Conservation (phyloP, 768 basidiomycete genomes). For the Tylopilus plumbeoviolaceoides region DNA sequence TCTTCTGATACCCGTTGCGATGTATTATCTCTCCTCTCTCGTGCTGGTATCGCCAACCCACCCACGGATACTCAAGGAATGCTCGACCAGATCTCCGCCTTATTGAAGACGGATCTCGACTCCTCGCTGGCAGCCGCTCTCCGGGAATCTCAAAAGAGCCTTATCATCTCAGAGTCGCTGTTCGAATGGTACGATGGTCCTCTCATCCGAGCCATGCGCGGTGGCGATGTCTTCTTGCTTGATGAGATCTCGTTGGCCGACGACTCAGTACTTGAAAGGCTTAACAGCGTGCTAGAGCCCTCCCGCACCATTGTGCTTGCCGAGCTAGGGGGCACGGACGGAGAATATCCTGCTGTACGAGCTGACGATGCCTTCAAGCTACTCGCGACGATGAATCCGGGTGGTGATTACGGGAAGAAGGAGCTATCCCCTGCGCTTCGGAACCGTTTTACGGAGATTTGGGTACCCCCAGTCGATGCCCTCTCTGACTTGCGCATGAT, state of each 20-base stretch:
- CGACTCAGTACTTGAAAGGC: conserved; percentile 93
- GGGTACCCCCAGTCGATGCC: conserved; percentile 86
- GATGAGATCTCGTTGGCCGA: conserved; percentile 98
- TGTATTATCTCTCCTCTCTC: conserved; percentile 37
- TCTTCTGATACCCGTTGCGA: conserved; percentile 50
- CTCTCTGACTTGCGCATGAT: conserved; percentile 75
- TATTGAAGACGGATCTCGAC: conserved; percentile 29
- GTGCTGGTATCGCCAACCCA: conserved; percentile 34
- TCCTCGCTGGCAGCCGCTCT: conserved; percentile 32
- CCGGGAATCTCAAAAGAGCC: conserved; percentile 39
- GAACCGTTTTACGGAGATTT: conserved; percentile 98
- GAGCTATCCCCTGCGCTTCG: conserved; percentile 95
- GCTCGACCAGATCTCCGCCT: conserved; percentile 19
- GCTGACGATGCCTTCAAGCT: conserved; percentile 78
- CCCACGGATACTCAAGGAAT: conserved; percentile 26
- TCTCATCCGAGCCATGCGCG: conserved; percentile 86
- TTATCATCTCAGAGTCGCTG: conserved; percentile 60
- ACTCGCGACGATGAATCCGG: conserved; percentile 98
- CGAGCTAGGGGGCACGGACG: conserved; percentile 79
- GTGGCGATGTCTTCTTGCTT: conserved; percentile 81
- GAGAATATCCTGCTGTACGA: conserved; percentile 60
- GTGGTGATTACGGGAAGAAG: conserved; percentile 98
- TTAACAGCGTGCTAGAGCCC: conserved; percentile 97
- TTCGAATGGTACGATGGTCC: conserved; percentile 99
- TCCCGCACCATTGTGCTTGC: conserved; percentile 85